Percentiles rank a stretch among this genome's conserved stretches.
Evolutionary conservation across 2,329 filamentous ascomycete species (phyloP).

Genomic region (Tolypocladium pustulatum): DNA sequence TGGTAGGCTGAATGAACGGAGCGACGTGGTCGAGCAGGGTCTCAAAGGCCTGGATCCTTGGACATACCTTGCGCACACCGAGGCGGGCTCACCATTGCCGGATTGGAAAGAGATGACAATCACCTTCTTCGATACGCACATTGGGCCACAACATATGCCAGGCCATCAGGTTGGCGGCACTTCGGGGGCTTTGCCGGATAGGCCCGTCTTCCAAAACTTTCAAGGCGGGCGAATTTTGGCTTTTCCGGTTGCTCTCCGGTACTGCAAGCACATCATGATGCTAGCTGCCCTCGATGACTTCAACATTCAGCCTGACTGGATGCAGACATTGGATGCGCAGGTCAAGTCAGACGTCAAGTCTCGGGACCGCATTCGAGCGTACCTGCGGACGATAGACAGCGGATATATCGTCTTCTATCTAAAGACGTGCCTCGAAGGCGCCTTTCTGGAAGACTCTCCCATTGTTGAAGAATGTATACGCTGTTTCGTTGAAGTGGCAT

Average conservation of each 20-base stretch:
- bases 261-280: conserved; percentile 47
- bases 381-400: conserved; percentile 33
- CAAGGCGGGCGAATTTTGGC: conserved; percentile 36
- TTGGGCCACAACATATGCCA: conserved; percentile 12
- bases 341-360: conserved; percentile 59
- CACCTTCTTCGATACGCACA: conserved; percentile 34
- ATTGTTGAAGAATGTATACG: conserved; percentile 37
- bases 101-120: conserved; percentile 41
- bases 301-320: conserved; percentile 72
- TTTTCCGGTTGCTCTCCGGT: conserved; percentile 59
- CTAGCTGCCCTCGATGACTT: conserved; percentile 37
- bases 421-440: conserved; percentile 46
- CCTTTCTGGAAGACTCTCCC: conserved; percentile 31
- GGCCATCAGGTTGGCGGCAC: background rate
- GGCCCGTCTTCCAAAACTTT: conserved; percentile 34
- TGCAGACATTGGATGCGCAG: conserved; percentile 63
- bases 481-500: conserved; percentile 43
- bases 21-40: conserved; percentile 83
- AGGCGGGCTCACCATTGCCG: conserved; percentile 29
- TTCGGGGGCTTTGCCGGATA: conserved; percentile 1
- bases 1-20: conserved; percentile 55
- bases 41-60: conserved; percentile 71
- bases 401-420: conserved; percentile 33
- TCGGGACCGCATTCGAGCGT: conserved; percentile 45
- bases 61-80: conserved; percentile 36